Conservation (phyloP, 352 stramenopile genomes). For the Phytopythium helicoides region DNA sequence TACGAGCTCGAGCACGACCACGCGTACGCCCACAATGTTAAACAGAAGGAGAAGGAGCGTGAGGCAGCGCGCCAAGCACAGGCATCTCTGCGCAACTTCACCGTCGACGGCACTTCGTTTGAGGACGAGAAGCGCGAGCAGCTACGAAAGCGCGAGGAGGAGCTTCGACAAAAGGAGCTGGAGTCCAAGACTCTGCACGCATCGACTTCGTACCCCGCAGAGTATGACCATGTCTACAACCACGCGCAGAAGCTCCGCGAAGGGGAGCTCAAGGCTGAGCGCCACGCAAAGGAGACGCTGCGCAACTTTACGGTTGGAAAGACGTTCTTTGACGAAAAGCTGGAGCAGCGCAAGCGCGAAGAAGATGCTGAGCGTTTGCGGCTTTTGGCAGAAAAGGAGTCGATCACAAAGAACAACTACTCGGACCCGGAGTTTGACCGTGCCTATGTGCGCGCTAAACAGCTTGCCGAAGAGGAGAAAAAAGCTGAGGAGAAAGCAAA, state of each 20-base stretch:
- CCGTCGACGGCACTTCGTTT: constrained; percentile 37
- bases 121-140: constrained; percentile 40
- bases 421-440: constrained; percentile 49
- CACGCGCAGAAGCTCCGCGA: constrained; percentile 49
- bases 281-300: constrained; percentile 34
- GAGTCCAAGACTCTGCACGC: constrained; percentile 35
- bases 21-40: constrained; percentile 33
- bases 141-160: constrained; percentile 12
- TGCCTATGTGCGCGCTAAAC: constrained; percentile 50
- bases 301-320: constrained; percentile 41
- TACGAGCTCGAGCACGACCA: constrained; percentile 36
- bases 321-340: constrained; percentile 55
- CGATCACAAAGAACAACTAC: constrained; percentile 47
- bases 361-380: constrained; percentile 49
- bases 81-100: constrained; percentile 26
- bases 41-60: constrained; percentile 30
- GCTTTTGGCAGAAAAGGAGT: constrained; percentile 29
- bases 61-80: constrained; percentile 24
- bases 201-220: constrained; percentile 33
- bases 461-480: constrained; percentile 43
- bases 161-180: neutral
- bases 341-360: constrained; percentile 56
- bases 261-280: constrained; percentile 31
- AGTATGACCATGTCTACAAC: constrained; percentile 52
- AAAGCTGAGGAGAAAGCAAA: constrained; percentile 62